These are phyloP conservation scores for Yamadazyma buinensis DNA, from an alignment of 1,139 yeast species.

Conservation along the genomic window DNA sequence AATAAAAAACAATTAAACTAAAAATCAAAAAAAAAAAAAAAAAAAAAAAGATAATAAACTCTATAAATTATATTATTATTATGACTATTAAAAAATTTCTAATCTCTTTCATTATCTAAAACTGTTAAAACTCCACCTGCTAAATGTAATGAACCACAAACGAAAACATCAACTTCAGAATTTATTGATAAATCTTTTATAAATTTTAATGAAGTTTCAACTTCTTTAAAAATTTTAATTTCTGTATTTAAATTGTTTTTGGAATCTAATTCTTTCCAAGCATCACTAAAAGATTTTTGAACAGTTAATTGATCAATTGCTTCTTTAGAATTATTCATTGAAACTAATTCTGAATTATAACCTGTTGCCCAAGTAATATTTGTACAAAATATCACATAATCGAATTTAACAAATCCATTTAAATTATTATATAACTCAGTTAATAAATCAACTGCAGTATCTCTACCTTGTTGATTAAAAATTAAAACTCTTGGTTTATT, in stretches of 20 bases:
- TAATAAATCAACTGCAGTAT: slow-evolving; percentile 63
- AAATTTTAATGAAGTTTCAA: slow-evolving; percentile 68
- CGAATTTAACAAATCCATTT: slow-evolving; percentile 42
- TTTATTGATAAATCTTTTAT: slow-evolving; percentile 40
- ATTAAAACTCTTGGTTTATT: slow-evolving; percentile 46
- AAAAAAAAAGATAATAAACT: no score
- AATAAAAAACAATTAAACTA: no score
- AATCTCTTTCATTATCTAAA: slow-evolving; percentile 49
- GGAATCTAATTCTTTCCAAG: slow-evolving; percentile 61
- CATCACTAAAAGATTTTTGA: slow-evolving; percentile 70
- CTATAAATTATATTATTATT: slow-evolving; percentile 2
- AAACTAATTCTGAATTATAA: slow-evolving; percentile 79
- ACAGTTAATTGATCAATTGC: slow-evolving; percentile 73
- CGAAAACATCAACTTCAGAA: slow-evolving; percentile 66
- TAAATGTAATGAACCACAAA: slow-evolving; percentile 89
- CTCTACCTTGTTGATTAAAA: slow-evolving; percentile 94
- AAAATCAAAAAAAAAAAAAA: no score
- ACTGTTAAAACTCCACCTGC: slow-evolving; percentile 94
- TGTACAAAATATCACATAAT: slow-evolving; percentile 80
- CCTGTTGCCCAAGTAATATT: slow-evolving; percentile 91
- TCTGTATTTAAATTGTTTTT: slow-evolving; percentile 16
- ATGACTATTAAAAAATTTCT: slow-evolving; percentile 3
- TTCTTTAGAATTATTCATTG: slow-evolving; percentile 76
- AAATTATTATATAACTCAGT: slow-evolving; percentile 47
- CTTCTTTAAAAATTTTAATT: slow-evolving; percentile 56